Evolutionary conservation across 805 yeast genomes (phyloP).

Genomic region (Ogataea pilisensis): DNA sequence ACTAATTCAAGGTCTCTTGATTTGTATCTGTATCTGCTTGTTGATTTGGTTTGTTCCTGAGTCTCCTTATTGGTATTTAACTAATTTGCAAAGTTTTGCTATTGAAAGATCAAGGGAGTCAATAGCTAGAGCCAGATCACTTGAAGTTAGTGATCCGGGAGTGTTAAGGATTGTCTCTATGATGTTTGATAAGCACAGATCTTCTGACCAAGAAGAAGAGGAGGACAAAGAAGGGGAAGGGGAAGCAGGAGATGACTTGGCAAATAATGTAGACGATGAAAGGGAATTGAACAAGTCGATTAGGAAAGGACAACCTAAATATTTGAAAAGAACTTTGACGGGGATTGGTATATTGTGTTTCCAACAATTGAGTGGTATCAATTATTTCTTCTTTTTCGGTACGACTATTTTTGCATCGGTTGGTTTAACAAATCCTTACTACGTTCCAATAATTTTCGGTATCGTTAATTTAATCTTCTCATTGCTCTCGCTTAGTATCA

Average conservation of each 20-base stretch:
- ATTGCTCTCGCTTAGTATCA: slow-evolving; percentile 40
- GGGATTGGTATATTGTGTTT: slow-evolving; percentile 29
- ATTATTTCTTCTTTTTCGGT: slow-evolving; percentile 65
- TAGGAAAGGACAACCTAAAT: slow-evolving; percentile 28
- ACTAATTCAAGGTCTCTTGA: slow-evolving; percentile 16
- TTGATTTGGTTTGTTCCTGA: slow-evolving; percentile 31
- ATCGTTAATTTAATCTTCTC: slow-evolving; percentile 52
- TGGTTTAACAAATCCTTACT: slow-evolving; percentile 50
- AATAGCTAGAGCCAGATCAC: slow-evolving; percentile 15
- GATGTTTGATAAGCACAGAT: slow-evolving; percentile 15
- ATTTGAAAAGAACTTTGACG: slow-evolving; percentile 24
- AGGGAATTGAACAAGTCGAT: slow-evolving; percentile 11
- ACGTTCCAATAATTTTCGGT: slow-evolving; percentile 53
- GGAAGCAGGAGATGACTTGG: not conserved
- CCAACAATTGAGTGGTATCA: slow-evolving; percentile 59
- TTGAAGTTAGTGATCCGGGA: slow-evolving; percentile 19
- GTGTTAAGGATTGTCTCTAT: slow-evolving; percentile 17
- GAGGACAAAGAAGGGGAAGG: slow-evolving; percentile 4
- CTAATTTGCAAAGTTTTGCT: slow-evolving; percentile 6
- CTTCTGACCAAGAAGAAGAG: not conserved
- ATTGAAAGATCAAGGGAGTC: slow-evolving; percentile 1
- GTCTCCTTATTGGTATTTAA: slow-evolving; percentile 30
- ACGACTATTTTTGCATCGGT: slow-evolving; percentile 51
- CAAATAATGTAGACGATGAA: slow-evolving; percentile 1
- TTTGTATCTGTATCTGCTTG: slow-evolving; percentile 11